Percentiles rank a stretch among this genome's conserved stretches.
Evolutionary conservation across 371 early-diverging fungal genomes (phyloP).

Genomic region (Nematocida major): DNA sequence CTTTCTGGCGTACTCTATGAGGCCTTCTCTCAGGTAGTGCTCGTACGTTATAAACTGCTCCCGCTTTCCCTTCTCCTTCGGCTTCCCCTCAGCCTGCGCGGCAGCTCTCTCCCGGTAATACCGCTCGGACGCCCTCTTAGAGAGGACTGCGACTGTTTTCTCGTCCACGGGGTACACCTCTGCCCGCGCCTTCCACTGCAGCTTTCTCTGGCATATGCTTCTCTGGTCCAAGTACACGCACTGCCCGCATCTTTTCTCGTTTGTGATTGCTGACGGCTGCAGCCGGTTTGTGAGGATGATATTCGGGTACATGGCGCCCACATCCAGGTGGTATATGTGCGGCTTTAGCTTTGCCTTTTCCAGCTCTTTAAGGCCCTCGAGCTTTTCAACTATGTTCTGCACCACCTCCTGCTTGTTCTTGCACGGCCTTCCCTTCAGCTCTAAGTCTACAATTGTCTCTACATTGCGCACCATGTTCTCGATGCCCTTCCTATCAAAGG

Average conservation of each 20-base stretch:
- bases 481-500: slow-evolving; percentile 69
- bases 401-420: slow-evolving; percentile 45
- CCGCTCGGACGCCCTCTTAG: slow-evolving; percentile 74
- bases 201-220: slow-evolving; percentile 79
- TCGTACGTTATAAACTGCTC: slow-evolving; percentile 65
- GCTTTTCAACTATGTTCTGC: slow-evolving; percentile 13
- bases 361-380: slow-evolving; percentile 67
- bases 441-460: slow-evolving; percentile 66
- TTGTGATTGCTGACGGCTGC: slow-evolving; percentile 90
- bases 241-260: slow-evolving; percentile 78
- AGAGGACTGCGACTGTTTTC: slow-evolving; percentile 82
- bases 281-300: slow-evolving; percentile 96
- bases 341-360: slow-evolving; percentile 73
- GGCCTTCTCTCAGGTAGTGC: slow-evolving; percentile 71
- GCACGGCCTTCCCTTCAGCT: background rate
- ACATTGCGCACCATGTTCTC: slow-evolving; percentile 74
- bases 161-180: slow-evolving; percentile 83
- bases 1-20: slow-evolving; percentile 77
- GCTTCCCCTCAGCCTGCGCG: background rate
- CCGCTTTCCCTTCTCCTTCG: slow-evolving; percentile 27
- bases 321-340: slow-evolving; percentile 94
- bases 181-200: slow-evolving; percentile 95
- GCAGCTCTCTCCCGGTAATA: slow-evolving; percentile 67
- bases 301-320: slow-evolving; percentile 99
- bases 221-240: slow-evolving; percentile 84